Conservation (phyloP, 495 filamentous ascomycete species). For the Podospora tetraspora region DNA sequence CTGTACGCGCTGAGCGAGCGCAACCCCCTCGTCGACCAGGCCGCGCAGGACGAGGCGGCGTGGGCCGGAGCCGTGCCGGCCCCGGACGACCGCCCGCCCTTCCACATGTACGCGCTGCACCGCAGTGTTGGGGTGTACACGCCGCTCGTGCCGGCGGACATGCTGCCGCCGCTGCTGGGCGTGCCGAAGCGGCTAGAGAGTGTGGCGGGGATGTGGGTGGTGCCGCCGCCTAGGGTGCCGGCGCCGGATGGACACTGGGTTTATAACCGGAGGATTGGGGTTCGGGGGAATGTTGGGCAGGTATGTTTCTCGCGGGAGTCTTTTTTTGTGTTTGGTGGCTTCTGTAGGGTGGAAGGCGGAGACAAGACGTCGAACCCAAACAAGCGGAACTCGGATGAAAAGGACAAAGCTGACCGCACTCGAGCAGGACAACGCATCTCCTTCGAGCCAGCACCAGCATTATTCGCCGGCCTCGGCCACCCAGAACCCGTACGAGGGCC, state of each 20-base stretch:
- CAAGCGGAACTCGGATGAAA: background rate
- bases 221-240: conserved; percentile 36
- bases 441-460: background rate
- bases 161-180: conserved; percentile 46
- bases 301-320: background rate
- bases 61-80: background rate
- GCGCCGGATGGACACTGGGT: conserved; percentile 32
- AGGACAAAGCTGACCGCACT: background rate
- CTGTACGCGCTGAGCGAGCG: background rate
- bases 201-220: conserved; percentile 34
- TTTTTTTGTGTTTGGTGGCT: background rate
- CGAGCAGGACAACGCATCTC: background rate
- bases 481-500: background rate
- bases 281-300: conserved; percentile 11
- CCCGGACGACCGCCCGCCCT: background rate
- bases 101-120: conserved; percentile 48
- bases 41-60: background rate
- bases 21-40: background rate
- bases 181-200: conserved; percentile 30
- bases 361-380: too few relatives aligned
- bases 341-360: background rate
- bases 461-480: background rate
- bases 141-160: conserved; percentile 60
- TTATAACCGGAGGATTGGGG: conserved; percentile 13
- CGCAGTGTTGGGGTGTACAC: conserved; percentile 55